These are phyloP conservation scores for Heteromeles arbutifolia DNA, from an alignment of 306 rosid species.

Conservation along the genomic window DNA sequence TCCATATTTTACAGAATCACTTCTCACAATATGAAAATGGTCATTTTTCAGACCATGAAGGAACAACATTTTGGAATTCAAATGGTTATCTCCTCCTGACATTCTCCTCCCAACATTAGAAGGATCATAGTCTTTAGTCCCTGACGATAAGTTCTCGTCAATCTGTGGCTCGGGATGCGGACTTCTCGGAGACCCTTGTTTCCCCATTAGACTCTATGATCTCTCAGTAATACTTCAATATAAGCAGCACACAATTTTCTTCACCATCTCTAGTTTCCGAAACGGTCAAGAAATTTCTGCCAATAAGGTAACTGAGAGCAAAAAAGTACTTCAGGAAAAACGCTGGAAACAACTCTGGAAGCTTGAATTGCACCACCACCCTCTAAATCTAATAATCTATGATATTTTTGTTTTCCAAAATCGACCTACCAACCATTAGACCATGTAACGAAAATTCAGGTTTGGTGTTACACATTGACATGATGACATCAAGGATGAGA, in stretches of 20 bases:
- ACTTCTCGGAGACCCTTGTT: slow-evolving; percentile 43
- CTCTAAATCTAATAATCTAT: not conserved
- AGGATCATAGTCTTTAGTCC: slow-evolving; percentile 49
- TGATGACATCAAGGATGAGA: not conserved
- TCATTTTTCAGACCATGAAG: slow-evolving; percentile 46
- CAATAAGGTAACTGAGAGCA: not conserved
- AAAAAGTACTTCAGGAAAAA: not conserved
- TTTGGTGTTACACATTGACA: slow-evolving; percentile 29
- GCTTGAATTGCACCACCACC: slow-evolving; percentile 2
- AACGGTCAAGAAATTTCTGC: not conserved
- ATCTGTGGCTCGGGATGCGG: slow-evolving; percentile 32
- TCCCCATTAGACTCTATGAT: slow-evolving; percentile 30
- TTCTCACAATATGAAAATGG: slow-evolving; percentile 32
- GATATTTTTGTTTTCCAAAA: slow-evolving; percentile 21
- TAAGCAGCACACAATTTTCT: not conserved
- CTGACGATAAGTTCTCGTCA: slow-evolving; percentile 18
- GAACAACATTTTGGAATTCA: slow-evolving; percentile 45
- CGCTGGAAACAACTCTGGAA: slow-evolving; percentile 1
- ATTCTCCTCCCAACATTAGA: slow-evolving; percentile 45
- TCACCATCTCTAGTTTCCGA: not conserved
- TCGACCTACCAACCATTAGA: slow-evolving; percentile 38
- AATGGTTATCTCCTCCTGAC: slow-evolving; percentile 41
- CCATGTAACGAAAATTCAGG: slow-evolving; percentile 10
- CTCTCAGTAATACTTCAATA: slow-evolving; percentile 19
- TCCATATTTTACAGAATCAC: slow-evolving; percentile 46